These are phyloP conservation scores for Citrus medica DNA, from an alignment of 345 rosid species.

Conservation along the genomic window DNA sequence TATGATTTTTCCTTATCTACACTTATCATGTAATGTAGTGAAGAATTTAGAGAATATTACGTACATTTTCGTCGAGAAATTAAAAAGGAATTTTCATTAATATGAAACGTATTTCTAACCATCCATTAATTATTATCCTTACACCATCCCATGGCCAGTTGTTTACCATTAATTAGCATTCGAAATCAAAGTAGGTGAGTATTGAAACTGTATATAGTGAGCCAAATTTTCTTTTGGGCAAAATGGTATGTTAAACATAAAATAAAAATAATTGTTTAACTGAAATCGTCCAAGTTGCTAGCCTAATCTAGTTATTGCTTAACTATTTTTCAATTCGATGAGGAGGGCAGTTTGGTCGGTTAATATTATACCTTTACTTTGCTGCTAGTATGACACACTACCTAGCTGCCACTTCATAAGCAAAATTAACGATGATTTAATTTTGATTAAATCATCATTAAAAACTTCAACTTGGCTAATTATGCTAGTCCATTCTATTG, in stretches of 20 bases:
- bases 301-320: background rate
- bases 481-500: background rate
- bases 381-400: background rate
- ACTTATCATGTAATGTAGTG: too few species aligned
- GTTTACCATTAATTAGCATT: background rate
- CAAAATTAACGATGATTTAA: background rate
- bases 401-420: slow-evolving; percentile 5
- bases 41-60: background rate
- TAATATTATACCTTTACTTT: background rate
- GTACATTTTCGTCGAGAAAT: background rate
- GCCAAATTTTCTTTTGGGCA: slow-evolving; percentile 7
- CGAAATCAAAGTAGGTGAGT: slow-evolving; percentile 19
- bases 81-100: background rate
- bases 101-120: background rate
- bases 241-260: background rate
- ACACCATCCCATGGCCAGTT: background rate
- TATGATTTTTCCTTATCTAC: background rate
- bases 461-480: background rate
- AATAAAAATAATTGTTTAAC: background rate
- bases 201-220: background rate
- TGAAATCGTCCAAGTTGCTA: background rate
- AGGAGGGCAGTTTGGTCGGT: slow-evolving; percentile 4
- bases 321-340: background rate
- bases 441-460: background rate
- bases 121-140: background rate